A percentile compares a stretch with the other conserved stretches of the same genome.
Evolutionary conservation across 257 asterid species (phyloP).

Genomic region (Sherardia arvensis): DNA sequence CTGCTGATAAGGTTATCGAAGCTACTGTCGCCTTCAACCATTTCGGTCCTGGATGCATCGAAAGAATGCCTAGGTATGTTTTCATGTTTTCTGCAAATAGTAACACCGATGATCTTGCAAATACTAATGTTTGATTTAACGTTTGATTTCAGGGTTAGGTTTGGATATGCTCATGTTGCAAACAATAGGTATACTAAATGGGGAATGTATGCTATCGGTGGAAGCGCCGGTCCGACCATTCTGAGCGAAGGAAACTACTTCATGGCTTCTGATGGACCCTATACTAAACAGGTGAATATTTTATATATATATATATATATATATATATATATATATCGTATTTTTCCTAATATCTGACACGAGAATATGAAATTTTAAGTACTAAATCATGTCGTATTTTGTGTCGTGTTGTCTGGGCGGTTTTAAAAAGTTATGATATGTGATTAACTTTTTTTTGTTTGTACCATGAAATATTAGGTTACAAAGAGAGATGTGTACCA

Average conservation of each 20-base stretch:
- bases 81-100: no score
- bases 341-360: no score
- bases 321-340: not conserved
- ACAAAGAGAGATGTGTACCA: not conserved
- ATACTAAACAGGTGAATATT: slow-evolving; percentile 7
- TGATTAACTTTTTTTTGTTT: no score
- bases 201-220: slow-evolving; percentile 82
- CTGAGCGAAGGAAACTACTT: slow-evolving; percentile 14
- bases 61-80: slow-evolving; percentile 77
- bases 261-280: not conserved
- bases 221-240: slow-evolving; percentile 40
- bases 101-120: no score
- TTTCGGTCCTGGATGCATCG: slow-evolving; percentile 74
- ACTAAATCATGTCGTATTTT: no score
- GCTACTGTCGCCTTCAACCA: slow-evolving; percentile 68
- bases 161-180: slow-evolving; percentile 73
- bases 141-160: slow-evolving; percentile 31
- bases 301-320: not conserved
- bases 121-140: no score
- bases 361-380: no score
- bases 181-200: slow-evolving; percentile 67
- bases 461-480: slow-evolving; percentile 5
- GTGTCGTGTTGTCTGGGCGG: no score
- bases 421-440: no score
- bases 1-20: slow-evolving; percentile 48